Conservation (phyloP, 345 rosid species). For the Erucastrum elatum region DNA sequence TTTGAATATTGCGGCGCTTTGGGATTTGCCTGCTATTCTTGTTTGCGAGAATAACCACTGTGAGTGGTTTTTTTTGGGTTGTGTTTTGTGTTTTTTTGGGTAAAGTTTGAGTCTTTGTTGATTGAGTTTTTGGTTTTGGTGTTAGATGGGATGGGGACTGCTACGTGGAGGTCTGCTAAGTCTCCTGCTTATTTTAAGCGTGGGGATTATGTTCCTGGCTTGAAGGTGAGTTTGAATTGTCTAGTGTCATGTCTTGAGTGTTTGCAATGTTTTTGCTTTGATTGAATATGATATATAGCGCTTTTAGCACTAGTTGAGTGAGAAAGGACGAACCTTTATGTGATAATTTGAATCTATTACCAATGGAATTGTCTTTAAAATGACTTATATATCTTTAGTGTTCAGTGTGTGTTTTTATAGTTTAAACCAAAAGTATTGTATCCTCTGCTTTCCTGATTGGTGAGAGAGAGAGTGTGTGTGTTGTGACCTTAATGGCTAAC, state of each 20-base stretch:
- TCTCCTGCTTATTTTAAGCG: conserved; percentile 88
- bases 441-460: background rate
- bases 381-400: conserved; percentile 8
- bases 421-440: background rate
- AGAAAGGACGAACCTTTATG: background rate
- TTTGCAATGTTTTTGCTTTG: background rate
- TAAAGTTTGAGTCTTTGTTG: background rate
- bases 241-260: conserved; percentile 13
- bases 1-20: conserved; percentile 84
- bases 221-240: conserved; percentile 58
- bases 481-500: conserved; percentile 7
- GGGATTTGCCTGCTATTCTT: conserved; percentile 94
- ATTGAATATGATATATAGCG: background rate
- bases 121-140: background rate
- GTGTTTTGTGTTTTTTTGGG: background rate
- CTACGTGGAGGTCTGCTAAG: conserved; percentile 97
- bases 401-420: background rate
- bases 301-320: no score
- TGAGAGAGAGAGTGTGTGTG: background rate
- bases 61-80: conserved; percentile 29
- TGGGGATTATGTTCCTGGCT: conserved; percentile 97
- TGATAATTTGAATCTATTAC: background rate
- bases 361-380: background rate
- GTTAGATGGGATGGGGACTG: conserved; percentile 98
- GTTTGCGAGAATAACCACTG: conserved; percentile 99